Base-by-base conservation (phyloP, 805 yeast species). In the Nematodospora valgi region DNA sequence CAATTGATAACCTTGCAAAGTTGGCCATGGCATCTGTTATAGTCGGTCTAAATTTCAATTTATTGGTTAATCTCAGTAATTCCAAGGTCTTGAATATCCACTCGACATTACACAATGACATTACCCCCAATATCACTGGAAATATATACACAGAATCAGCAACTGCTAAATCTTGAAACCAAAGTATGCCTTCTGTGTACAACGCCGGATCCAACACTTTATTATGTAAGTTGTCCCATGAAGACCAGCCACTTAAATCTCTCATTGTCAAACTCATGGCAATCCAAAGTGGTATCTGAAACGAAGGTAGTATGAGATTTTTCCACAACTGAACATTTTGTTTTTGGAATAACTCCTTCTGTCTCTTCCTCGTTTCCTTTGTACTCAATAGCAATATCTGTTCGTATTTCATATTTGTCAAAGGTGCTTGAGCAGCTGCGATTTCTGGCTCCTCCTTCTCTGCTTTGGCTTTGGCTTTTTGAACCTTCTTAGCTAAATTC, bases 251-350 rank as follows among this genome's bases (percentile, higher is more conserved):
- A 27, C 89, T 80, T 41, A 88, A 60, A 30, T 79, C 74, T 44
- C 96, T 70, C 46, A 88, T 73, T 1, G 88, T 80, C 45, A 81
- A 66, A 9, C 93, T 82, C 70, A 89, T 68, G 2, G 82, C 68
- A 2, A 88, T 70, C 95, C 96, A 89, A 5, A 89, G 55, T 0
- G 98, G 98, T 14, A 91, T 70, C 53, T 89, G 98, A 12, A 86
- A 75, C 0, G 79, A 61, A 1, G 97, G 97, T 24, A 87, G 63
- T 4, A 84, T 48, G 37, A 78, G 62, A 48, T 84, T 80, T 55
- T 88, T 89, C 87, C 94, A 89, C 39, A 81, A 56, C 51, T 86
- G 91, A 35, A 88, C 85, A 7, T 70, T 64, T 49, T 82, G 69
- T 35, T 74, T 70, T 43, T 72, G 74, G 59, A 83, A 89, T n/a